Base-by-base conservation (phyloP, 1,284 basidiomycete species). In the Rhodotorula glutinis region DNA sequence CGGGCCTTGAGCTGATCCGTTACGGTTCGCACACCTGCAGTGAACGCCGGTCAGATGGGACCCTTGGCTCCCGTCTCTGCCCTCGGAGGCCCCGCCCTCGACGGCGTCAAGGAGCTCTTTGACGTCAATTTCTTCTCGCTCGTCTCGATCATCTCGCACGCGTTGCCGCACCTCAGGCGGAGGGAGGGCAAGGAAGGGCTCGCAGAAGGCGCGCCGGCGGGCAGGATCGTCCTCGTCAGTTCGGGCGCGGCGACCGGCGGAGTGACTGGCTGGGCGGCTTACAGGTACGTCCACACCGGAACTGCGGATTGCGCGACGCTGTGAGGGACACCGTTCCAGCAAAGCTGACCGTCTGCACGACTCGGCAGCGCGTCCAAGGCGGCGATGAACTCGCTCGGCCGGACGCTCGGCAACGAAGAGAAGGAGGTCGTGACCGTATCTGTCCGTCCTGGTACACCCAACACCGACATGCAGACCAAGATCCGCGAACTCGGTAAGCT, bases 111-210 rank as follows among this genome's bases (percentile, higher is more conserved):
- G 51, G 33, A 54, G 47, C 72, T 79, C 88, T 78, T 83, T 60
- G 88, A 92, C 73, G 80, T 91, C 79, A 93, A 93, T 78, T 88
- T 92, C 77, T 90, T 91, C 79, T 89, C 90, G 2, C 81, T 91
- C 51, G 78, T 92, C 57, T 83, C 85, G 17, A 84, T 88, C 17
- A 75, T 92, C 47, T 83, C 86, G 64, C 81, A 82, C 8, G 80
- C 86, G 8, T 79, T 92, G 5, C 90, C 91, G 9, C 80, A 83
- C 65, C 79, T 94, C 69, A 80, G 83, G 71, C 58, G 76, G 0
- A 74, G 84, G 21, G 65, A 67, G 8, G 53, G 55, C 19, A 69
- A 78, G 2, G 49, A 23, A 9, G 75, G 84, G 17, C 5, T 56
- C 8, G 29, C 27, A 17, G 43, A 55, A 9, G 60, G 41, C 3